Evolutionary conservation across 2,329 filamentous ascomycete genomes (phyloP), one percentile per base, ranked within the genome.

Genomic region (Fonsecaea pedrosoi): DNA sequence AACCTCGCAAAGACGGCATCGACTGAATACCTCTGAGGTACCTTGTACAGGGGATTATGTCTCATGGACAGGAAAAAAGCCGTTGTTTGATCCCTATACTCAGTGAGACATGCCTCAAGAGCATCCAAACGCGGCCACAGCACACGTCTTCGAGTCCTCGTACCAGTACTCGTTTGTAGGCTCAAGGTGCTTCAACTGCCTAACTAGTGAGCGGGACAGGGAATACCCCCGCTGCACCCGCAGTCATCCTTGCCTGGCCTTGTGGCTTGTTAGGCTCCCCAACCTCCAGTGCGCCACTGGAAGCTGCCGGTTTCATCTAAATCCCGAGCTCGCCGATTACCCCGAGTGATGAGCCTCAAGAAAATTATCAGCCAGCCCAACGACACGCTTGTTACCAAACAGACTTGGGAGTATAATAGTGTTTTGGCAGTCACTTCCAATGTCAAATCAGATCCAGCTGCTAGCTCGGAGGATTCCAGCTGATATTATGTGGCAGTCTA

Each of bases 321-420:
- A 54, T 54, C 59, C 59, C 59, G 45, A 61, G 38, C 34, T 60
- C 59, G 59, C 59, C 59, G 59, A 61, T 30, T 38, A 50, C 45
- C 18, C 5, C 45, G 10, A 50, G 37, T 13, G 45, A 40, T 4
- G 30, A 54, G 7, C 45, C 25, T 13, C 40, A 42, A 32, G 37
- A 30, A 30, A 40, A 7, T 15, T 7, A 18, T 15, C n/a, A 53
- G 18, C 34, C 34, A 53, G 45, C 4, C 35, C 25, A 4, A 50
- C 42, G n/a, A 25, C 7, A 50, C 21, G 6, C 25, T 18, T 13
- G 15, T 50, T 50, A 21, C 12, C 45, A 18, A 50, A 50, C 45
- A 12, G 8, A 50, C 18, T 25, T 12, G 18, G 4, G 10, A 50
- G 1, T 10, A 38, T 8, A 50, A 50, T 10, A 25, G 12, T n/a